phyloP scores from a whole-genome alignment of 768 basidiomycete species.

The Serendipita indica region DNA sequence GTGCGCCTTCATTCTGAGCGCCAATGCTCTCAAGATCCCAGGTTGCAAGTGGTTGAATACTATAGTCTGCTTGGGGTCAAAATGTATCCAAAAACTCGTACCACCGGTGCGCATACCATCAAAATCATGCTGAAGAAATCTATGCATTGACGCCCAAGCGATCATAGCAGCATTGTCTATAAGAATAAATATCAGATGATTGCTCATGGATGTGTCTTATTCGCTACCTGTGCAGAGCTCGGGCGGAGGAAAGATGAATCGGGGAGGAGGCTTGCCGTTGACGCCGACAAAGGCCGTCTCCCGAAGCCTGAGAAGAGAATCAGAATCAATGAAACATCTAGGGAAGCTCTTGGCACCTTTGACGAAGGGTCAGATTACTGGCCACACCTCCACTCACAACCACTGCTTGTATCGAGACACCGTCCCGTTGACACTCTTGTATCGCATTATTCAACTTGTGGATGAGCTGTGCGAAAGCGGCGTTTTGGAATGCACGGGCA shows the following conservation, averaged over 20 bases:
- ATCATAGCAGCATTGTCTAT: constrained; percentile 96
- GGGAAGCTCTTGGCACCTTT: constrained; percentile 31
- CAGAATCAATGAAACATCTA: background rate
- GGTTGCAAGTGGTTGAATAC: constrained; percentile 44
- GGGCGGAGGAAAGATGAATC: constrained; percentile 57
- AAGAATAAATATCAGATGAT: background rate
- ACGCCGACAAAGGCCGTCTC: background rate
- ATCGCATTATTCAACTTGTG: constrained; percentile 52
- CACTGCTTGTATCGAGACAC: constrained; percentile 37
- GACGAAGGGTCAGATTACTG: constrained; percentile 58
- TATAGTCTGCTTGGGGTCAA: too few relatives aligned
- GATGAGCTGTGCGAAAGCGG: constrained; percentile 57
- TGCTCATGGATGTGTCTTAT: too few relatives aligned
- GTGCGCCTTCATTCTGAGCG: too few relatives aligned
- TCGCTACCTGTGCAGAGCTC: constrained; percentile 71
- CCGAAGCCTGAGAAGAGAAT: background rate
- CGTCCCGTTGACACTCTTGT: constrained; percentile 28
- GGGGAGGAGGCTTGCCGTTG: background rate
- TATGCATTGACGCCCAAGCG: constrained; percentile 77
- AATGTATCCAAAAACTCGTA: constrained; percentile 15
- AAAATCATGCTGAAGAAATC: constrained; percentile 47
- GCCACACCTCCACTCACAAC: constrained; percentile 92
- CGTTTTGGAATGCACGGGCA: constrained; percentile 57
- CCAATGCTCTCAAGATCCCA: constrained; percentile 61
- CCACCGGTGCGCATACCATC: constrained; percentile 22